Conservation (phyloP, 2,329 filamentous ascomycete genomes). For the Beauveria varroae region DNA sequence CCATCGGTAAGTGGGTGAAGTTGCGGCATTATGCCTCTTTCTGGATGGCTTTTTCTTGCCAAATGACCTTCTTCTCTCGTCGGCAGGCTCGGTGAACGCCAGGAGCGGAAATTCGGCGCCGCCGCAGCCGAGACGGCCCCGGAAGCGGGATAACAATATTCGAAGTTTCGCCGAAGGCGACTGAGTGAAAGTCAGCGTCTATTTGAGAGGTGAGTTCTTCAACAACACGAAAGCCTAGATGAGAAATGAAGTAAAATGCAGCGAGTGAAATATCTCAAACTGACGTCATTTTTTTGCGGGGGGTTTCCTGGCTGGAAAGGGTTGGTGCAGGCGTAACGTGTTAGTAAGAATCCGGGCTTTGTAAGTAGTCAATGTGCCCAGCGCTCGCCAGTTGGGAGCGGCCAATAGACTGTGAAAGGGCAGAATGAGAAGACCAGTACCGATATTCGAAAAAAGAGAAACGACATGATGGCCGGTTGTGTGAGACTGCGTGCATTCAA, state of each 20-base stretch:
- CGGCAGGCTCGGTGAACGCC: not conserved
- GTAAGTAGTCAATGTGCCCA: not conserved
- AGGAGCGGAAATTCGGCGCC: not conserved
- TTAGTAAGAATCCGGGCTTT: not conserved
- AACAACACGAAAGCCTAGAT: no score
- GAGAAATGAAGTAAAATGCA: no score
- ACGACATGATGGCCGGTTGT: not conserved
- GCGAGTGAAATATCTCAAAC: no score
- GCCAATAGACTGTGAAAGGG: not conserved
- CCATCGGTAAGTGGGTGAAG: not conserved
- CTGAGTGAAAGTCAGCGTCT: no score
- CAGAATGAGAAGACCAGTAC: not conserved
- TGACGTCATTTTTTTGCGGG: no score
- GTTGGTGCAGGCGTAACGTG: not conserved
- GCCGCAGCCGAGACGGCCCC: not conserved
- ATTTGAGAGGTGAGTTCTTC: no score
- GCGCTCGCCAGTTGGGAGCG: not conserved
- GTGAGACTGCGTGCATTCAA: not conserved
- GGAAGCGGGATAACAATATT: no score
- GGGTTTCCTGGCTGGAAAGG: no score
- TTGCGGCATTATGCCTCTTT: not conserved
- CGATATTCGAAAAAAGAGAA: not conserved
- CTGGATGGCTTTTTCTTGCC: not conserved
- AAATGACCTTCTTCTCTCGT: not conserved
- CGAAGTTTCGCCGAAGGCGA: no score